Conservation (phyloP, 352 stramenopile species). For the Pythium vanterpoolii region DNA sequence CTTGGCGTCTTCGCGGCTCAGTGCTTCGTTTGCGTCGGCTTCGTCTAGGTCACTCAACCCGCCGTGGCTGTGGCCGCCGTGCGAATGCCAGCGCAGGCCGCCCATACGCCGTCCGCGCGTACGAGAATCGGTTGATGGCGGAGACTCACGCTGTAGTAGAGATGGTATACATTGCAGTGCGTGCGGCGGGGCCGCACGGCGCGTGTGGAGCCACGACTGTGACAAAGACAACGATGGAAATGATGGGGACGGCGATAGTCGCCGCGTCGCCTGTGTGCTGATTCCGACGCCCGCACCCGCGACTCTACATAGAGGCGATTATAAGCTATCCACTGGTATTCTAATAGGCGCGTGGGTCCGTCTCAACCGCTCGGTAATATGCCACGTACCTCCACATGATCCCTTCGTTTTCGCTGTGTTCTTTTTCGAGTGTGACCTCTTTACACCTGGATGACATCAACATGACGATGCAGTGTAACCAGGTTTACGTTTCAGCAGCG, state of each 20-base stretch:
- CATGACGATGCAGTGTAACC: slow-evolving; percentile 4
- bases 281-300: slow-evolving; percentile 23
- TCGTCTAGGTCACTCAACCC: slow-evolving; percentile 16
- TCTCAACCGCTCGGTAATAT: neutral
- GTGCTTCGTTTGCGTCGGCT: slow-evolving; percentile 22
- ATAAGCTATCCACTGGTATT: neutral
- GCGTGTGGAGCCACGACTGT: slow-evolving; percentile 5
- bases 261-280: slow-evolving; percentile 10
- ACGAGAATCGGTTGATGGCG: neutral
- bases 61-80: slow-evolving; percentile 26
- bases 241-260: neutral
- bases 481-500: neutral
- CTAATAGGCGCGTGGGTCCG: neutral
- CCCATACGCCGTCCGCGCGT: neutral
- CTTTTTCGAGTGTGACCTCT: neutral
- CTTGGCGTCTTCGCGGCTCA: slow-evolving; percentile 35
- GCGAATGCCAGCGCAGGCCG: slow-evolving; percentile 9
- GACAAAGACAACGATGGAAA: neutral
- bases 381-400: slow-evolving; percentile 21
- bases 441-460: slow-evolving; percentile 1
- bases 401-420: neutral
- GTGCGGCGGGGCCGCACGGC: neutral
- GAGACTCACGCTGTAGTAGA: too few relatives aligned
- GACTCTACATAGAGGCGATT: neutral
- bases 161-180: neutral